Evolutionary conservation across 257 asterid species (phyloP).

Genomic region (Leonotis leonurus): DNA sequence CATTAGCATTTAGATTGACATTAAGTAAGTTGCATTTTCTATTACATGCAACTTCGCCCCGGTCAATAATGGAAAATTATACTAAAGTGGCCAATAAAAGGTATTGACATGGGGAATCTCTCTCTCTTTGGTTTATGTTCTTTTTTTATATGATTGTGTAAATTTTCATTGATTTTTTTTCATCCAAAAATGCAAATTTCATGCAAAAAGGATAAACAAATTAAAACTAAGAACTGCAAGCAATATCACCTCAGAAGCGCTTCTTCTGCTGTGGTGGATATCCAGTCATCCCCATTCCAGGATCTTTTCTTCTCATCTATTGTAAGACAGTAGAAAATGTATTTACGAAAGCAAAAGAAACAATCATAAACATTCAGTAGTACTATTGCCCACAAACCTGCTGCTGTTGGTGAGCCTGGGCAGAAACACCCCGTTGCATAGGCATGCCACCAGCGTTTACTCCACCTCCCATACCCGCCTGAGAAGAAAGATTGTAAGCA

Average conservation of each 20-base stretch:
- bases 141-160: background rate
- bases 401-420: constrained; percentile 92
- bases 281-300: constrained; percentile 75
- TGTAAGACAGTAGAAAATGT: constrained; percentile 9
- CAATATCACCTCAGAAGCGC: constrained; percentile 63
- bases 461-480: constrained; percentile 78
- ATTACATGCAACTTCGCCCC: background rate
- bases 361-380: background rate
- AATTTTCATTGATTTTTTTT: background rate
- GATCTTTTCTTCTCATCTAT: constrained; percentile 92
- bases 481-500: constrained; percentile 74
- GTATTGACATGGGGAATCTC: background rate
- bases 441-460: constrained; percentile 78
- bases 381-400: constrained; percentile 38
- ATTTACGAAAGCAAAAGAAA: constrained; percentile 14
- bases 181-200: background rate
- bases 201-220: background rate
- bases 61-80: background rate
- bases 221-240: background rate
- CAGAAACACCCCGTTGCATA: constrained; percentile 79
- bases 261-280: constrained; percentile 97
- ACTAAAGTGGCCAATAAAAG: background rate
- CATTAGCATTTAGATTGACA: background rate
- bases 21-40: background rate
- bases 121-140: too few relatives aligned